phyloP scores from a whole-genome alignment of 352 stramenopile species.

The Thalassiosira sp. region DNA sequence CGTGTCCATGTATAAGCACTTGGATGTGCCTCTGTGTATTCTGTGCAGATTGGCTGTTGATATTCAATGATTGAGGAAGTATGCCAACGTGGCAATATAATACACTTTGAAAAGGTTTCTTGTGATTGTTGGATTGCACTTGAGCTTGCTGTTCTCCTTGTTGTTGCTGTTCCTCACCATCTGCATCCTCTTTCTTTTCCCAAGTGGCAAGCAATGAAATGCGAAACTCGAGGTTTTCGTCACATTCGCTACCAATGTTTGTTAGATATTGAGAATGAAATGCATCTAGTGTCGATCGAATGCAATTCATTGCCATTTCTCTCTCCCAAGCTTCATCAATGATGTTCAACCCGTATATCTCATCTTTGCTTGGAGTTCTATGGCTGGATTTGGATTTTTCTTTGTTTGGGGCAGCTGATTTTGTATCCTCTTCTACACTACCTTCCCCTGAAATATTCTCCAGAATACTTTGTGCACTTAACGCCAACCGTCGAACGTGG shows the following conservation, averaged over 20 bases:
- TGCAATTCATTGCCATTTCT: constrained; percentile 33
- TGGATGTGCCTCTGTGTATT: constrained; percentile 5
- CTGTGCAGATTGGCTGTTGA: background rate
- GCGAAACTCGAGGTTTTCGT: constrained; percentile 23
- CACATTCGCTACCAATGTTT: background rate
- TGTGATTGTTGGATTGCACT: constrained; percentile 6
- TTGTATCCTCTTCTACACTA: background rate
- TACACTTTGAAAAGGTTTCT: constrained; percentile 11
- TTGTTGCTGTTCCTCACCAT: background rate
- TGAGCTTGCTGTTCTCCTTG: too few relatives aligned
- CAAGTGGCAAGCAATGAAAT: constrained; percentile 47
- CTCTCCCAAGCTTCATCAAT: constrained; percentile 29
- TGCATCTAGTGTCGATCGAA: constrained; percentile 20
- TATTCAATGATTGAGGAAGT: constrained; percentile 6
- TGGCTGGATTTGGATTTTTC: too few relatives aligned
- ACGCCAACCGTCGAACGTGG: constrained; percentile 39
- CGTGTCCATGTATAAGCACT: constrained; percentile 42
- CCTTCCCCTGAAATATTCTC: constrained; percentile 2
- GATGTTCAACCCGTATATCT: constrained; percentile 22
- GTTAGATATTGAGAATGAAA: constrained; percentile 19
- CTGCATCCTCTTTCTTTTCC: constrained; percentile 16
- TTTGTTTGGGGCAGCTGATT: too few relatives aligned
- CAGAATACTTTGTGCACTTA: constrained; percentile 28
- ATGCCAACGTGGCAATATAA: constrained; percentile 47
- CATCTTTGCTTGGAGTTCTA: constrained; percentile 7